These are phyloP conservation scores for Maudiozyma bulderi DNA, from an alignment of 805 yeast species.

Conservation along the genomic window DNA sequence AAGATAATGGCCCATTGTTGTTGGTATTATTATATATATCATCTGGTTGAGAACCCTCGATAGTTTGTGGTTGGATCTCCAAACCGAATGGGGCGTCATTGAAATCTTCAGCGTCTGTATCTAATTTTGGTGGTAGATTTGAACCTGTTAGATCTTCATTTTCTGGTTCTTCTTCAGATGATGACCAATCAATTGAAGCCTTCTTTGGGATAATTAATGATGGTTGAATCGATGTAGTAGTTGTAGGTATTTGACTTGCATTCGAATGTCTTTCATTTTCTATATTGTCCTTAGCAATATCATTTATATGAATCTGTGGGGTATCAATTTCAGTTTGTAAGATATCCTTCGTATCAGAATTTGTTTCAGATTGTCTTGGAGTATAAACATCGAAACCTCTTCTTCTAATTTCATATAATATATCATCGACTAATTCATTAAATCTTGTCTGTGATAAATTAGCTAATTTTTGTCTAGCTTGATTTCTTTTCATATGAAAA, in stretches of 20 bases:
- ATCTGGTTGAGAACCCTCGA: too few species aligned
- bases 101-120: background rate
- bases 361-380: background rate
- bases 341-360: background rate
- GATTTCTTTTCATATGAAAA: conserved; percentile 90
- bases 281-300: background rate
- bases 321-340: background rate
- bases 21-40: too few species aligned
- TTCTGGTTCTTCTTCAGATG: conserved; percentile 51
- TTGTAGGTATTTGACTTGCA: conserved; percentile 3
- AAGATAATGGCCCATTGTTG: too few species aligned
- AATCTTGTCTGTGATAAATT: conserved; percentile 74
- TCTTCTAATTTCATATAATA: conserved; percentile 76
- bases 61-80: too few species aligned
- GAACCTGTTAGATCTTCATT: background rate
- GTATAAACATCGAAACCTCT: conserved; percentile 40
- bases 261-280: background rate
- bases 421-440: conserved; percentile 84
- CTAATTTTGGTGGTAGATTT: background rate
- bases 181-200: conserved; percentile 79
- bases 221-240: conserved; percentile 41
- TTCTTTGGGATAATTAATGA: conserved; percentile 73
- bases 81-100: background rate
- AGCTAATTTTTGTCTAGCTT: conserved; percentile 86
- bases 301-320: background rate